These are phyloP conservation scores for Mycena indigotica DNA, from an alignment of 768 basidiomycete genomes.

Conservation along the genomic window DNA sequence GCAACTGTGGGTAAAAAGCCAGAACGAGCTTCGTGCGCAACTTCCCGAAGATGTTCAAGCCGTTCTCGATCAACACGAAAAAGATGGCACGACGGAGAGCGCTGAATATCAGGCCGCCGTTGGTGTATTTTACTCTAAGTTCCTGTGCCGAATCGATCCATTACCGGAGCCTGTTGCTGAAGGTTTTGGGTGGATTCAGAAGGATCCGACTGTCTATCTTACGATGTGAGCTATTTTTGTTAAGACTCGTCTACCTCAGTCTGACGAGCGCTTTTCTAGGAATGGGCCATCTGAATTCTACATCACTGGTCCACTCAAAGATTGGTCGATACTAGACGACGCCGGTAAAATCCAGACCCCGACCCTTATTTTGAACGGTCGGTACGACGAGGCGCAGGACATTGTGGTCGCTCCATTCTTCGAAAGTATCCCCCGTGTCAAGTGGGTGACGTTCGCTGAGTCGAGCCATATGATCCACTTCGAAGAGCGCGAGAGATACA, in stretches of 20 bases:
- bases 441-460: slow-evolving; percentile 39
- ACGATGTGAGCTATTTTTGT: slow-evolving; percentile 31
- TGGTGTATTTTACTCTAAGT: slow-evolving; percentile 29
- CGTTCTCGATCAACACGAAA: slow-evolving; percentile 32
- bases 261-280: neutral
- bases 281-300: slow-evolving; percentile 29
- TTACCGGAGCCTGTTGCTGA: slow-evolving; percentile 29
- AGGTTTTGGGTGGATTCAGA: slow-evolving; percentile 26
- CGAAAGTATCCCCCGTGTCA: slow-evolving; percentile 31
- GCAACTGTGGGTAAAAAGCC: slow-evolving; percentile 38
- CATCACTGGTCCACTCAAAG: slow-evolving; percentile 35
- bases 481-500: slow-evolving; percentile 40
- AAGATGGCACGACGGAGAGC: slow-evolving; percentile 29
- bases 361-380: slow-evolving; percentile 39
- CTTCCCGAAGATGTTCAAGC: slow-evolving; percentile 37
- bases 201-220: slow-evolving; percentile 40
- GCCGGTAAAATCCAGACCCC: slow-evolving; percentile 35
- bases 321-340: slow-evolving; percentile 38
- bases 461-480: slow-evolving; percentile 39
- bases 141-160: slow-evolving; percentile 30
- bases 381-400: slow-evolving; percentile 40
- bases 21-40: slow-evolving; percentile 26
- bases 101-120: slow-evolving; percentile 35
- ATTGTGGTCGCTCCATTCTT: slow-evolving; percentile 36
- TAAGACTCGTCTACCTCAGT: neutral